Percentiles rank a stretch among this genome's conserved stretches.
phyloP scores from a whole-genome alignment of 2,329 filamentous ascomycete species.

The Paramyrothecium roridum region DNA sequence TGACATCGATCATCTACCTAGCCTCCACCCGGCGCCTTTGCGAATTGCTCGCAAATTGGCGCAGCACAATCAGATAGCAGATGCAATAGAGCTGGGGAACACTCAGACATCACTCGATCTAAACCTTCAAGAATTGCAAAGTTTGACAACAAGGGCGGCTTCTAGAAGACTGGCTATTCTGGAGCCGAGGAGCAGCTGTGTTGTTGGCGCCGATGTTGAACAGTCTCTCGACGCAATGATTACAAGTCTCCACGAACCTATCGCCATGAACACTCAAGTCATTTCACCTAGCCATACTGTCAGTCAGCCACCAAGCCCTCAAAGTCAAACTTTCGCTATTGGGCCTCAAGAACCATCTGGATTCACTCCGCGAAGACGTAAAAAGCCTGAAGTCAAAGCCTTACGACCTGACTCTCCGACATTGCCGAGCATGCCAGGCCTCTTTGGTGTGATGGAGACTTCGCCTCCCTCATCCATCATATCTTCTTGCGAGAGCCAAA shows the following conservation, averaged over 20 bases:
- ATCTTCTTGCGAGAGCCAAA: background rate
- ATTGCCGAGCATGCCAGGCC: conserved; percentile 8
- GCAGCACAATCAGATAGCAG: too few species aligned
- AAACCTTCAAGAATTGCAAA: too few species aligned
- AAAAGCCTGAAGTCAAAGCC: background rate
- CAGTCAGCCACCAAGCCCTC: too few species aligned
- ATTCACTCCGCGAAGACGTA: conserved; percentile 14
- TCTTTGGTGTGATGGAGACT: background rate
- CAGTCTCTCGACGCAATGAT: background rate
- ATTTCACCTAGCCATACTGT: conserved; percentile 3
- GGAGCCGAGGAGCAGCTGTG: too few species aligned
- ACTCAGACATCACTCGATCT: too few species aligned
- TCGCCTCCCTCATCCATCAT: background rate
- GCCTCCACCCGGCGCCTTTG: background rate
- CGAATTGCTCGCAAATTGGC: background rate
- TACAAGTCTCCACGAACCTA: background rate
- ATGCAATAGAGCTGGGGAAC: too few species aligned
- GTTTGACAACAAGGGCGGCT: too few species aligned
- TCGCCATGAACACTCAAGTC: background rate
- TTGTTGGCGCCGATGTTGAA: too few species aligned
- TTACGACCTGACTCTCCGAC: conserved; percentile 8
- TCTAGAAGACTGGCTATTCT: too few species aligned
- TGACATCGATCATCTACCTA: background rate
- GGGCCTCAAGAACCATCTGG: conserved; percentile 12
- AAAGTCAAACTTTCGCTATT: conserved; percentile 9